These are phyloP conservation scores for Inga oerstediana DNA, from an alignment of 306 rosid species.

Conservation along the genomic window DNA sequence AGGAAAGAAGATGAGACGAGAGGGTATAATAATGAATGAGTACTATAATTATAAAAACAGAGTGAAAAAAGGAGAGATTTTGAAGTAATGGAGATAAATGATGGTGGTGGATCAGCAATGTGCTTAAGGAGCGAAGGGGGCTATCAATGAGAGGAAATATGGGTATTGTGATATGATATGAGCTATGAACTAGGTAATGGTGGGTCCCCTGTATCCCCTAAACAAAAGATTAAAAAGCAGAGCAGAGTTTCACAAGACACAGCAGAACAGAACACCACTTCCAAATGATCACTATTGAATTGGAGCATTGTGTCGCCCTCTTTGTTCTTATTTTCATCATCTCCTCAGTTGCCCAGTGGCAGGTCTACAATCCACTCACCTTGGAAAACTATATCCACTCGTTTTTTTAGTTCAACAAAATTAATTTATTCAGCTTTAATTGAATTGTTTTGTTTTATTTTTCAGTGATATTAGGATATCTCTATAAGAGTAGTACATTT, in stretches of 20 bases:
- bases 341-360: background rate
- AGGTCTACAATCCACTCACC: background rate
- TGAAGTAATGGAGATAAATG: background rate
- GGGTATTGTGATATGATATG: background rate
- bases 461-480: background rate
- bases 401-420: background rate
- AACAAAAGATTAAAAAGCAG: background rate
- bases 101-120: background rate
- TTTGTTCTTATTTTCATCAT: background rate
- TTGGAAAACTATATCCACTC: background rate
- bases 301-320: background rate
- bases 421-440: background rate
- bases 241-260: background rate
- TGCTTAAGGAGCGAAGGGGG: background rate
- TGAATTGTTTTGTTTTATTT: background rate
- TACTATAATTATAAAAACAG: background rate
- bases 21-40: background rate
- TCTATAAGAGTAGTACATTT: too few species aligned
- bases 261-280: background rate
- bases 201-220: background rate
- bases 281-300: background rate
- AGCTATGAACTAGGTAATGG: background rate
- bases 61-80: constrained; percentile 18
- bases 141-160: background rate
- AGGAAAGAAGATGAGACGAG: background rate